A percentile compares a stretch with the other conserved stretches of the same genome.
phyloP scores from a whole-genome alignment of 1,284 basidiomycete species.

The Mycena sp. region DNA sequence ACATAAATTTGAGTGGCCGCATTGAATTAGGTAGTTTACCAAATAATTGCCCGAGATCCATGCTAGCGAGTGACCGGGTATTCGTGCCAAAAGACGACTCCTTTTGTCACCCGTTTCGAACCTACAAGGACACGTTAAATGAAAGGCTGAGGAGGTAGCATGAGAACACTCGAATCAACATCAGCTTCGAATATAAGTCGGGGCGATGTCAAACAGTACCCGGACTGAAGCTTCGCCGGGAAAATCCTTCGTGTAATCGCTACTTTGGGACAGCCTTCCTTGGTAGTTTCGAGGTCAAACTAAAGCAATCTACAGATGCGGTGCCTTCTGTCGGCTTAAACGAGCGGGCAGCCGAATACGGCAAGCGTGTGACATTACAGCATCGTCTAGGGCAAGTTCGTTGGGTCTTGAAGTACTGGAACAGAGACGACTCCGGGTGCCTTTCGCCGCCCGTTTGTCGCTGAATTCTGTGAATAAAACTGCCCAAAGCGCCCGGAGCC shows the following conservation, averaged over 20 bases:
- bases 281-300: constrained; percentile 14
- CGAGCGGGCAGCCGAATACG: constrained; percentile 8
- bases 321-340: no score
- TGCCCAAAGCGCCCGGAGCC: constrained; percentile 7
- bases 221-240: constrained; percentile 20
- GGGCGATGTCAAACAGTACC: constrained; percentile 20
- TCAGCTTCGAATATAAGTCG: constrained; percentile 22
- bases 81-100: constrained; percentile 27
- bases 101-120: constrained; percentile 30
- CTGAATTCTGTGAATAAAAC: not conserved
- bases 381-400: no score
- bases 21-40: constrained; percentile 27
- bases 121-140: constrained; percentile 30
- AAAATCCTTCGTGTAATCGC: constrained; percentile 20
- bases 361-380: constrained; percentile 15
- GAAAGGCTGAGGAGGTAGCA: constrained; percentile 28
- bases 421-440: constrained; percentile 8
- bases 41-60: constrained; percentile 30
- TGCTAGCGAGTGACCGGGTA: constrained; percentile 22
- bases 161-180: constrained; percentile 18
- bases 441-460: constrained; percentile 12
- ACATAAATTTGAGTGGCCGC: constrained; percentile 23
- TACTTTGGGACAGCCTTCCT: constrained; percentile 5
- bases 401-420: no score
- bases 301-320: constrained; percentile 25